Percentiles rank a stretch among this genome's conserved stretches.
Evolutionary conservation across 2,329 filamentous ascomycete genomes (phyloP).

Genomic region (Hypoxylon sp.): DNA sequence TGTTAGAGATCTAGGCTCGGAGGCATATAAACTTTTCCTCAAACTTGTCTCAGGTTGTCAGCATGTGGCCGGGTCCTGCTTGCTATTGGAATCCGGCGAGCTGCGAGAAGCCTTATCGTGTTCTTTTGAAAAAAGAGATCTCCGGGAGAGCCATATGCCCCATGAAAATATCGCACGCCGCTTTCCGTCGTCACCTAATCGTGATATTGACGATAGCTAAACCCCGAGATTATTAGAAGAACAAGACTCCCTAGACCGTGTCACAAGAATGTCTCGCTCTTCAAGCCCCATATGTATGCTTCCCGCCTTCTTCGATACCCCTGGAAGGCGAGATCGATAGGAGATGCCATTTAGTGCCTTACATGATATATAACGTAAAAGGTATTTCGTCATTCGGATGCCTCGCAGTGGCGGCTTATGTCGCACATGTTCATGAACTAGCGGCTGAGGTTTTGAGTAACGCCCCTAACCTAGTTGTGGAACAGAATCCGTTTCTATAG

Average conservation of each 20-base stretch:
- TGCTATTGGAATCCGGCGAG: neutral
- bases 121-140: neutral
- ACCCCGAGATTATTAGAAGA: neutral
- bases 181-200: neutral
- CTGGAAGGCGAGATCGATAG: neutral
- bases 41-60: constrained; percentile 17
- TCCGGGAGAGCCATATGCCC: neutral
- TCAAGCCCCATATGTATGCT: neutral
- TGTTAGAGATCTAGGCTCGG: neutral
- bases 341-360: neutral
- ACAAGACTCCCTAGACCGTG: neutral
- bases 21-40: neutral
- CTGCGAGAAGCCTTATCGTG: neutral
- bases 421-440: constrained; percentile 1
- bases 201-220: neutral
- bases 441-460: neutral
- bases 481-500: constrained; percentile 5
- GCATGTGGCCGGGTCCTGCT: neutral
- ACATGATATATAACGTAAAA: neutral
- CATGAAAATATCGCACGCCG: neutral
- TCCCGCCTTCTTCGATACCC: too few species aligned
- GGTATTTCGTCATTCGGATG: neutral
- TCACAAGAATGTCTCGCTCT: neutral
- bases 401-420: constrained; percentile 4
- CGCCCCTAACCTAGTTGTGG: constrained; percentile 6